Base-by-base conservation (phyloP, 2,329 filamentous ascomycete genomes). In the Scedosporium dehoogii region DNA sequence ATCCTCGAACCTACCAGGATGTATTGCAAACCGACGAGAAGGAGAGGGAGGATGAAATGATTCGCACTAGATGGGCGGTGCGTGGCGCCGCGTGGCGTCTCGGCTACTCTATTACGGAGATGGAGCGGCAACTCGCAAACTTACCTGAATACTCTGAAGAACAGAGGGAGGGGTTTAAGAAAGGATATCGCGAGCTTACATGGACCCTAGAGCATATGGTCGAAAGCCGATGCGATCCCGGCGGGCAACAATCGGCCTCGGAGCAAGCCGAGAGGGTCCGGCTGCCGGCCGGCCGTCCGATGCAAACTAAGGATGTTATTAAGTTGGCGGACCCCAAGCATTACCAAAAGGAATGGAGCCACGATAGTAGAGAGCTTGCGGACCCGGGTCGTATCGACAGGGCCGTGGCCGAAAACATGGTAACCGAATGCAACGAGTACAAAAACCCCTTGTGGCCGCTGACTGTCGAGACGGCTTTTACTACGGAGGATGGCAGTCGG, bases 401-500 rank as follows among this genome's bases (percentile, higher is more conserved):
- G 1, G 53, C 65, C 3, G 67, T 73, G 1, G 69, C 81, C 48
- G 72, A 76, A 42, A 68, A 70, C 55, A 70, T 83, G 55, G 71
- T 82, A 21, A 68, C 73, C 3, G 79, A 83, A 70, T 71, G 74
- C 23, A 71, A 74, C 48, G 69, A 72, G 62, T 81, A 80, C 63
- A 69, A 73, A 61, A 73, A 70, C 41, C 74, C 79, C 67, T 68
- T 80, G 12, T 77, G 74, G 65, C 76, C 77, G 0, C 69, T 68
- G 12, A 55, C 27, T 7, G 7, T 18, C 6, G 27, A 33, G 29
- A 58, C 56, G 9, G 33, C 27, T 4, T 58, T 25, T 25, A 38
- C 56, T 25, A 38, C 56, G 14, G 18, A 10, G 12, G 41, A 29
- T n/a, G 48, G 48, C n/a, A 27, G 16, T 23, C 14, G 4, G 38